Conservation (phyloP, 2,329 filamentous ascomycete genomes). For the Stromatinia cepivora region DNA sequence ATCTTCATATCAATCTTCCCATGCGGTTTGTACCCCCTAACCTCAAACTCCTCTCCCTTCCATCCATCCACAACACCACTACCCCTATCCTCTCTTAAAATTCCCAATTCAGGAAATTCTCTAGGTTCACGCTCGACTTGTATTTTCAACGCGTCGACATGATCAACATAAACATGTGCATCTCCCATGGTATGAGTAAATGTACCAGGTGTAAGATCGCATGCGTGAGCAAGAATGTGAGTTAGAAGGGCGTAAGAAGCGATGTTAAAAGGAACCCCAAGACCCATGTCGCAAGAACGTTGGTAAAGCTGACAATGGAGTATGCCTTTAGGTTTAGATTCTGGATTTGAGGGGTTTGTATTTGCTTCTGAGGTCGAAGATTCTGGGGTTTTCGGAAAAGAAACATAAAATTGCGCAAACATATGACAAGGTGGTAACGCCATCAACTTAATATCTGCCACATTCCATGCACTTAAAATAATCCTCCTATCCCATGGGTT, state of each 20-base stretch:
- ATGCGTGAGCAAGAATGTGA: constrained; percentile 90
- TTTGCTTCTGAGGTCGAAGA: neutral
- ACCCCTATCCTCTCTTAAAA: constrained; percentile 65
- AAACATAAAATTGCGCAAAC: constrained; percentile 83
- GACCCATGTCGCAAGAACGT: constrained; percentile 92
- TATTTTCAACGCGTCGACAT: constrained; percentile 79
- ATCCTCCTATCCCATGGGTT: constrained; percentile 89
- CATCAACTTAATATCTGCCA: constrained; percentile 81
- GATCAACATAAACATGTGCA: constrained; percentile 93
- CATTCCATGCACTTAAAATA: constrained; percentile 93
- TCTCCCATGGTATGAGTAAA: constrained; percentile 97
- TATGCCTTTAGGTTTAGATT: constrained; percentile 54
- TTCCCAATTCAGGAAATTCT: constrained; percentile 76
- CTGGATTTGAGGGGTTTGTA: neutral
- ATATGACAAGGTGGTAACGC: constrained; percentile 93
- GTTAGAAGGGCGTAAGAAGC: constrained; percentile 90
- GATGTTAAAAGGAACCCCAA: constrained; percentile 96
- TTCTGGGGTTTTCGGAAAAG: constrained; percentile 30
- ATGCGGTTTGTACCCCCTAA: constrained; percentile 87
- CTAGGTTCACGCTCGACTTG: constrained; percentile 80
- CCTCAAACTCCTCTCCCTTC: constrained; percentile 82
- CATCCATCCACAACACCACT: constrained; percentile 76
- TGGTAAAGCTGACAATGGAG: constrained; percentile 92
- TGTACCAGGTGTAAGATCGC: constrained; percentile 79
- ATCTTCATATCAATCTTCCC: constrained; percentile 97